Evolutionary conservation across 306 rosid species (phyloP).

Genomic region (Vigna mungo): DNA sequence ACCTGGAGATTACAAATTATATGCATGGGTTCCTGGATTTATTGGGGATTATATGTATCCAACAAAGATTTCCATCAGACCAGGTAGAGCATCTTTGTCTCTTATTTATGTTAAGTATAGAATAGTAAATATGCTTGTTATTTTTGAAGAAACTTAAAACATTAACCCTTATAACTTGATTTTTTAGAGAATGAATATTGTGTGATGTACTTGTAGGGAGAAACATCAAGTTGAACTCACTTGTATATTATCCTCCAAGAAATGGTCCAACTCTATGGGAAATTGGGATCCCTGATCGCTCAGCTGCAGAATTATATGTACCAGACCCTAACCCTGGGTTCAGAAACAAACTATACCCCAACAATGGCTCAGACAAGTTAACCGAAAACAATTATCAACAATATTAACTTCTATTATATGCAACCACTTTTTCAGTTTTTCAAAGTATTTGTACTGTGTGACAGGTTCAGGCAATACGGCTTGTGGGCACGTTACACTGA

Average conservation of each 20-base stretch:
- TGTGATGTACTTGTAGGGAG: slow-evolving; percentile 50
- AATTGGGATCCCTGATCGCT: slow-evolving; percentile 87
- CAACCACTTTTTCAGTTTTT: background rate
- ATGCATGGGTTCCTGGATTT: slow-evolving; percentile 80
- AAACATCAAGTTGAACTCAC: slow-evolving; percentile 37
- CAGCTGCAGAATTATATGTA: slow-evolving; percentile 68
- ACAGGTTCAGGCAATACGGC: slow-evolving; percentile 76
- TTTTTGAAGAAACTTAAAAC: too few relatives aligned
- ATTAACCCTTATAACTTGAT: background rate
- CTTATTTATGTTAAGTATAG: too few relatives aligned
- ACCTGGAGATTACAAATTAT: slow-evolving; percentile 73
- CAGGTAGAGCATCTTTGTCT: slow-evolving; percentile 44
- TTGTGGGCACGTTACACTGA: slow-evolving; percentile 70
- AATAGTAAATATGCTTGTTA: background rate
- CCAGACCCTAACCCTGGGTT: slow-evolving; percentile 66
- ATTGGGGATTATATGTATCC: slow-evolving; percentile 76
- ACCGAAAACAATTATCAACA: background rate
- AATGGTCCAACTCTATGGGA: slow-evolving; percentile 88
- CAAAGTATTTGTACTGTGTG: background rate
- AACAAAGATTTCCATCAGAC: slow-evolving; percentile 46
- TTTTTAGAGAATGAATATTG: background rate
- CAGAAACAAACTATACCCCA: slow-evolving; percentile 48
- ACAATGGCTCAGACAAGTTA: slow-evolving; percentile 43
- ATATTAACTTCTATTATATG: background rate
- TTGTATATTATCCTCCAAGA: slow-evolving; percentile 74